Evolutionary conservation across 495 filamentous ascomycete genomes (phyloP).

Genomic region (Melanomma pulvis-pyrius): DNA sequence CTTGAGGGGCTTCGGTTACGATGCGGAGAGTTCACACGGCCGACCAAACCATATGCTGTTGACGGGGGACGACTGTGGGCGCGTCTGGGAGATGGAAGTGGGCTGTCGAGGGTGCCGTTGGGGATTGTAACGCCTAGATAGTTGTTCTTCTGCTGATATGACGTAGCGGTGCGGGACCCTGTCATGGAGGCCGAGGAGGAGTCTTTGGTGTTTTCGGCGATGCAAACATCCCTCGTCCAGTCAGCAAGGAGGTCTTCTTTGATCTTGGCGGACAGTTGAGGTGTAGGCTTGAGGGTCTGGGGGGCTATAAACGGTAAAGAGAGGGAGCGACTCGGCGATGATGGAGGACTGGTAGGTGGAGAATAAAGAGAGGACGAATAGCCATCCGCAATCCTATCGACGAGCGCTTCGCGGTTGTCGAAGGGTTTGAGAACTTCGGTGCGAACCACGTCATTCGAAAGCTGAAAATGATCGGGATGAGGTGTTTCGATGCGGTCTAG

Average conservation of each 20-base stretch:
- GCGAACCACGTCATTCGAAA: slow-evolving; percentile 56
- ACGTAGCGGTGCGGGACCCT: slow-evolving; percentile 36
- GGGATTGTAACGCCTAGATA: slow-evolving; percentile 35
- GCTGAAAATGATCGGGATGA: slow-evolving; percentile 42
- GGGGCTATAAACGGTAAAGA: slow-evolving; percentile 58
- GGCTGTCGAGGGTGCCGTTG: slow-evolving; percentile 33
- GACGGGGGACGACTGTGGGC: slow-evolving; percentile 34
- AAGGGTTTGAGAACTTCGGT: slow-evolving; percentile 66
- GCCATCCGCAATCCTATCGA: slow-evolving; percentile 69
- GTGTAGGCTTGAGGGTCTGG: slow-evolving; percentile 22
- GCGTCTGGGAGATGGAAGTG: slow-evolving; percentile 18
- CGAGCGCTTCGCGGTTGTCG: slow-evolving; percentile 64
- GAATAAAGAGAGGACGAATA: slow-evolving; percentile 63
- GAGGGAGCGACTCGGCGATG: slow-evolving; percentile 69
- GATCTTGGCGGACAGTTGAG: slow-evolving; percentile 54
- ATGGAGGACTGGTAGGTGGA: slow-evolving; percentile 68
- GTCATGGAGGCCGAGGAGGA: slow-evolving; percentile 52
- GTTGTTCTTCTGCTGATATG: slow-evolving; percentile 21
- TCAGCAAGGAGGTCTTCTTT: slow-evolving; percentile 73
- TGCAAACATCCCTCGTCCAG: slow-evolving; percentile 74
- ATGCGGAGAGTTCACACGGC: slow-evolving; percentile 26
- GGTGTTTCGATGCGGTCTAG: slow-evolving; percentile 52
- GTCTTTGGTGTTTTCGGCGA: slow-evolving; percentile 54
- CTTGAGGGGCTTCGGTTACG: slow-evolving; percentile 54
- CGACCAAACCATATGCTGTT: slow-evolving; percentile 36